Evolutionary conservation across 495 filamentous ascomycete species (phyloP).

Genomic region (Amorphotheca resinae): DNA sequence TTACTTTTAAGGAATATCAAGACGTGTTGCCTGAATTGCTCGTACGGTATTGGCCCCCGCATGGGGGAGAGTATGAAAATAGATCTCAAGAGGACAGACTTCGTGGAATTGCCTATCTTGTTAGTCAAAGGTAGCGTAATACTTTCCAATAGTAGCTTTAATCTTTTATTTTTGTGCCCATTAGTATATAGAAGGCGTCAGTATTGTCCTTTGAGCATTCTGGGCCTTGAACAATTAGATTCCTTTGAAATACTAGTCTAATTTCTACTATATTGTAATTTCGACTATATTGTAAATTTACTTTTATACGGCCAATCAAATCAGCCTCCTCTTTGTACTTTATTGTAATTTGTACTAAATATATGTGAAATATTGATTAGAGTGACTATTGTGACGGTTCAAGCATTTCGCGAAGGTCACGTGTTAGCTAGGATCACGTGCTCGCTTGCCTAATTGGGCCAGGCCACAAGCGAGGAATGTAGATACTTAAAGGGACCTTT

Average conservation of each 20-base stretch:
- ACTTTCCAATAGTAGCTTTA: constrained; percentile 10
- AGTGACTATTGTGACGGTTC: no score
- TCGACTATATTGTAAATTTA: constrained; percentile 1
- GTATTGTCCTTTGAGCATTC: background rate
- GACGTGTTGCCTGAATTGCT: constrained; percentile 9
- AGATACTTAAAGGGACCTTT: no score
- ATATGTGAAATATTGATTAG: no score
- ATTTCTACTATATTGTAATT: constrained; percentile 3
- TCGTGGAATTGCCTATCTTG: constrained; percentile 10
- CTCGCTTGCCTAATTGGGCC: no score
- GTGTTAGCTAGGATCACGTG: no score
- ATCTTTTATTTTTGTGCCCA: background rate
- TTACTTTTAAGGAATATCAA: constrained; percentile 6
- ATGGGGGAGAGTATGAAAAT: constrained; percentile 10
- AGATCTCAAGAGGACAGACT: constrained; percentile 12
- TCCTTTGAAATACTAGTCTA: constrained; percentile 2
- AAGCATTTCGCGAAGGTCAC: no score
- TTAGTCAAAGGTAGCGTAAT: constrained; percentile 11
- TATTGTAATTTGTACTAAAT: constrained; percentile 1
- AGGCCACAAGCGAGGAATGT: no score
- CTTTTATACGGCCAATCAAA: constrained; percentile 1
- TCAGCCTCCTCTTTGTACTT: background rate
- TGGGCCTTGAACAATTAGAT: constrained; percentile 1
- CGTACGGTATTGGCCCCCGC: background rate
- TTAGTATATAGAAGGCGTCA: background rate